Base-by-base conservation (phyloP, 176 grass and related monocot genomes). In the Hordeum marinum region DNA sequence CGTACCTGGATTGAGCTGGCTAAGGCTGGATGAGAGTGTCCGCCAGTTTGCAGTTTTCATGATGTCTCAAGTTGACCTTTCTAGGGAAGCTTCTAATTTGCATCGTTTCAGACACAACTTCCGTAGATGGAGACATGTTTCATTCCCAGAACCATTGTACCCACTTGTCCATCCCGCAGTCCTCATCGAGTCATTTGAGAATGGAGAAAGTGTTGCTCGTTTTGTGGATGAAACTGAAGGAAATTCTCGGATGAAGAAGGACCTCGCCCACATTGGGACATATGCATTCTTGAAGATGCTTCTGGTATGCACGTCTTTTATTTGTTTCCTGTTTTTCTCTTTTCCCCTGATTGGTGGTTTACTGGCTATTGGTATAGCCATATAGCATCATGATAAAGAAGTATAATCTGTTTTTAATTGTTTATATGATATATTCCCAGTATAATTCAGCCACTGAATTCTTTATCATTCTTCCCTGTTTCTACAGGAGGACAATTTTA, bases 51-150 rank as follows among this genome's bases (percentile, higher is more conserved):
- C 95, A 24, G 85, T 93, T 82, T 98, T 94, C 81, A 98, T 98
- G 96, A 88, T 98, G 91, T 95, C 93, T 85, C 96, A 98, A 84
- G 93, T 98, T 59, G 96, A 98, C 82, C 93, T 98, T 79, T 95
- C 96, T 36, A 85, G 93, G 55, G 96, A 98, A 91, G 93, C 96
- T 87, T 88, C 89, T 85, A 93, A 98, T 88, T 87, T 98, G 81
- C 90, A 66, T 82, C 93, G 96, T 64, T 98, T 98, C 87, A 87
- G 88, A 63, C 95, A 98, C 89, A 98, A 98, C 84, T 98, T 98
- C 82, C 87, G 91, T 52, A 92, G 68, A 76, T 98, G 96, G 96
- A 98, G 82, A 57, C 83, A 87, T 63, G 91, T 98, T 66, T 98
- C 96, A 80, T 98, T 98, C 82, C 96, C 96, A 45, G 89, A 89